A percentile compares a stretch with the other conserved stretches of the same genome.
These are phyloP conservation scores for Kappamyces sp. DNA, from an alignment of 192 early-diverging fungal genomes.

Conservation along the genomic window DNA sequence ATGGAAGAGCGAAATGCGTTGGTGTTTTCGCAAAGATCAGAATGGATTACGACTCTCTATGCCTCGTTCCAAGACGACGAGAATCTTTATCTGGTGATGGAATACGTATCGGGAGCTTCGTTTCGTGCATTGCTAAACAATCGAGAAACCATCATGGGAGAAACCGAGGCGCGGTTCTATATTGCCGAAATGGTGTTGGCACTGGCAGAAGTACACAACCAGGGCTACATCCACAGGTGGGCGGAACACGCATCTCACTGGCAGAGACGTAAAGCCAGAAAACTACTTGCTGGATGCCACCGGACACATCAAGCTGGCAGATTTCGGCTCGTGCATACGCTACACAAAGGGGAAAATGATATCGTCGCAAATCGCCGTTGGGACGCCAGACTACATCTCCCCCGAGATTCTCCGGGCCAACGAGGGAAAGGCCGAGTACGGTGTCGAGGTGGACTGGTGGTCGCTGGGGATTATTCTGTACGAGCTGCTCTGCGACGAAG, in stretches of 20 bases:
- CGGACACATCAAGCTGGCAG: slow-evolving; percentile 76
- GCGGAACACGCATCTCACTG: slow-evolving; percentile 44
- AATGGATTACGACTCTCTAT: slow-evolving; percentile 49
- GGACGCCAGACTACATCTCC: slow-evolving; percentile 84
- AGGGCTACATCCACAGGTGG: slow-evolving; percentile 61
- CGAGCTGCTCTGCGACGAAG: slow-evolving; percentile 77
- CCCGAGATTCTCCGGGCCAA: slow-evolving; percentile 88
- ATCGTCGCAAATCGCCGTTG: slow-evolving; percentile 56
- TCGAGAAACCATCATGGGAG: slow-evolving; percentile 41
- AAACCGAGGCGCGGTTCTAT: slow-evolving; percentile 69
- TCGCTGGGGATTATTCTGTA: slow-evolving; percentile 72
- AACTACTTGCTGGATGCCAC: slow-evolving; percentile 68
- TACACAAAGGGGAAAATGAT: slow-evolving; percentile 47
- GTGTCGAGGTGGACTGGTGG: slow-evolving; percentile 74
- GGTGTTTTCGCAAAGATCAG: slow-evolving; percentile 47
- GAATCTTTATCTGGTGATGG: slow-evolving; percentile 54
- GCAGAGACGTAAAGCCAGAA: slow-evolving; percentile 75
- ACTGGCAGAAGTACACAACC: slow-evolving; percentile 64
- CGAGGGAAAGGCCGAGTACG: slow-evolving; percentile 66
- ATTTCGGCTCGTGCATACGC: slow-evolving; percentile 75
- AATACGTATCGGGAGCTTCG: slow-evolving; percentile 62
- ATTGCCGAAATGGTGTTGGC: slow-evolving; percentile 68
- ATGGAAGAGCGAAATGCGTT: slow-evolving; percentile 80
- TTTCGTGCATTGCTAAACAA: slow-evolving; percentile 60
- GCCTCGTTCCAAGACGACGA: slow-evolving; percentile 55